Evolutionary conservation across 352 stramenopile species (phyloP).

Genomic region (Globisporangium acanthophoron): DNA sequence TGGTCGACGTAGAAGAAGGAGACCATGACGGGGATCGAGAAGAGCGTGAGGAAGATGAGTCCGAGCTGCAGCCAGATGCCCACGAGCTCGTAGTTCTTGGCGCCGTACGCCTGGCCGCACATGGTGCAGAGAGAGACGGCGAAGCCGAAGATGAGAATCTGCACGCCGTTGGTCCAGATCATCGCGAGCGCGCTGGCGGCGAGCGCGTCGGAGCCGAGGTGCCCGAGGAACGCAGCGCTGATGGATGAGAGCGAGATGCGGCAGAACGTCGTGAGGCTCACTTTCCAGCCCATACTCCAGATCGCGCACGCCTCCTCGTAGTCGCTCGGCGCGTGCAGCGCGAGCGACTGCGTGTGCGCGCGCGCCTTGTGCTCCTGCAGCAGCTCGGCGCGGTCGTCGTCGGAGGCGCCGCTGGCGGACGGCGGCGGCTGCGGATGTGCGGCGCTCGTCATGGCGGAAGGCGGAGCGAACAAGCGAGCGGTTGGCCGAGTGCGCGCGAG

Average conservation of each 20-base stretch:
- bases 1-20: slow-evolving; percentile 80
- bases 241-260: slow-evolving; percentile 77
- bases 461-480: too few species aligned
- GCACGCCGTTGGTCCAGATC: slow-evolving; percentile 77
- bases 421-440: neutral
- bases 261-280: slow-evolving; percentile 78
- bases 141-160: slow-evolving; percentile 78
- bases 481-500: too few species aligned
- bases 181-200: slow-evolving; percentile 62
- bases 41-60: slow-evolving; percentile 56
- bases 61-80: slow-evolving; percentile 78
- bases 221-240: slow-evolving; percentile 70
- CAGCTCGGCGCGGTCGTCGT: slow-evolving; percentile 3
- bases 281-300: slow-evolving; percentile 82
- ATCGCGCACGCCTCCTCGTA: slow-evolving; percentile 57
- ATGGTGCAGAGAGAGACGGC: slow-evolving; percentile 77
- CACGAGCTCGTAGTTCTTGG: slow-evolving; percentile 72
- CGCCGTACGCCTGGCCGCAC: slow-evolving; percentile 73
- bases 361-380: neutral
- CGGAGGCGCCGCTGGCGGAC: neutral
- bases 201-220: slow-evolving; percentile 69
- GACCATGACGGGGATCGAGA: slow-evolving; percentile 69
- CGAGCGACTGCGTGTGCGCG: neutral
- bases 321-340: slow-evolving; percentile 12
- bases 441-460: neutral